A percentile compares a stretch with the other conserved stretches of the same genome.
These are phyloP conservation scores for Halenospora varia DNA, from an alignment of 495 filamentous ascomycete genomes.

Conservation along the genomic window DNA sequence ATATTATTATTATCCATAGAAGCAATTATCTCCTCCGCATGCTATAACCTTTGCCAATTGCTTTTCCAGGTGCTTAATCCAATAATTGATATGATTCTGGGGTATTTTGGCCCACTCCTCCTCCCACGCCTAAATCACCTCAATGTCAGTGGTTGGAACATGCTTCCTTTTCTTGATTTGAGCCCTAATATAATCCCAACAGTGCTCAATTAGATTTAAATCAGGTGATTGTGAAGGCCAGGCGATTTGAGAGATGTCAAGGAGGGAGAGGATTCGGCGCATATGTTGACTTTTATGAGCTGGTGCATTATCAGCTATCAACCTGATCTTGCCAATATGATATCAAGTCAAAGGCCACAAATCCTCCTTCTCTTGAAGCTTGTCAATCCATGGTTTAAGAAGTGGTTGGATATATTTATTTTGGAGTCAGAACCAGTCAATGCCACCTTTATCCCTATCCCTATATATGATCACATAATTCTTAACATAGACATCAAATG, in stretches of 20 bases:
- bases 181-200: background rate
- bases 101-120: background rate
- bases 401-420: background rate
- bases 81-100: background rate
- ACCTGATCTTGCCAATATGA: background rate
- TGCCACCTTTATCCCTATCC: background rate
- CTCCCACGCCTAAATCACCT: background rate
- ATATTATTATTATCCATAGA: background rate
- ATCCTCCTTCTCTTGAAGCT: background rate
- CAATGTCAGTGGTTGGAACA: background rate
- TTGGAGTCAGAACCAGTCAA: background rate
- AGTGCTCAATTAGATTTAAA: background rate
- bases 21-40: background rate
- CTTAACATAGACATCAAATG: background rate
- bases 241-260: background rate
- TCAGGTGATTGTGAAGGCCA: background rate
- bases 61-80: background rate
- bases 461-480: background rate
- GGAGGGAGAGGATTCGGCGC: background rate
- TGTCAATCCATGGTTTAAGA: background rate
- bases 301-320: background rate
- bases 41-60: no score
- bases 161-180: background rate
- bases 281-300: background rate
- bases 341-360: background rate